A percentile compares a stretch with the other conserved stretches of the same genome.
These are phyloP conservation scores for Volutella citrinella DNA, from an alignment of 2,329 filamentous ascomycete genomes.

Conservation along the genomic window DNA sequence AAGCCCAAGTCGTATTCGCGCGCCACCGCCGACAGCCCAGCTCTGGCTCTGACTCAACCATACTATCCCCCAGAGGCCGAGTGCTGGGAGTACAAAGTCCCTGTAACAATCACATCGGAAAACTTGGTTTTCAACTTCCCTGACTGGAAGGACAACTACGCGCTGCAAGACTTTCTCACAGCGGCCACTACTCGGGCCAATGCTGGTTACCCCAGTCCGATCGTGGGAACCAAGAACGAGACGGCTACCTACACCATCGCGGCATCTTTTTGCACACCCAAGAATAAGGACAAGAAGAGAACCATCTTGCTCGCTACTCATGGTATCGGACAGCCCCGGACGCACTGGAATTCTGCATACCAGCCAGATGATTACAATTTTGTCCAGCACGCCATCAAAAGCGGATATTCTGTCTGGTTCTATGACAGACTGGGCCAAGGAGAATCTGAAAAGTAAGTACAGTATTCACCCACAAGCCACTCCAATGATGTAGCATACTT, in stretches of 20 bases:
- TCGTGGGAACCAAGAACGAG: conserved; percentile 10
- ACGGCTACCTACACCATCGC: conserved; percentile 12
- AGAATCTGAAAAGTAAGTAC: conserved; percentile 10
- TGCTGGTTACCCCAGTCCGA: conserved; percentile 11
- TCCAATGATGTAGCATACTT: too few relatives aligned
- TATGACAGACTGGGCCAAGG: conserved; percentile 15
- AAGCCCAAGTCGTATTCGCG: too few relatives aligned
- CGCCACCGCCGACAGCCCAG: too few relatives aligned
- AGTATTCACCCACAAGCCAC: accelerated
- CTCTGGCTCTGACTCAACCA: conserved; percentile 13
- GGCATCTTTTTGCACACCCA: conserved; percentile 15
- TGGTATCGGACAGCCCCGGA: conserved; percentile 15
- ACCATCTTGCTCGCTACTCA: conserved; percentile 13
- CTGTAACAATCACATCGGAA: conserved; percentile 11
- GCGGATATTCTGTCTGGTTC: conserved; percentile 17
- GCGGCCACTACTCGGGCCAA: conserved; percentile 8
- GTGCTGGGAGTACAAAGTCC: conserved; percentile 17
- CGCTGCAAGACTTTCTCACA: conserved; percentile 14
- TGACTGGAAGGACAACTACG: conserved; percentile 13
- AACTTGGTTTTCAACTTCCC: conserved; percentile 12
- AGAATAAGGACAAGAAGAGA: conserved; percentile 5
- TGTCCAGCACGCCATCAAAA: conserved; percentile 13
- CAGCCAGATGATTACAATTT: conserved; percentile 15
- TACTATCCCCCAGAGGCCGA: conserved; percentile 14
- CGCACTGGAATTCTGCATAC: conserved; percentile 17